phyloP scores from a whole-genome alignment of 352 stramenopile species.

The Blastocystis sp. region DNA sequence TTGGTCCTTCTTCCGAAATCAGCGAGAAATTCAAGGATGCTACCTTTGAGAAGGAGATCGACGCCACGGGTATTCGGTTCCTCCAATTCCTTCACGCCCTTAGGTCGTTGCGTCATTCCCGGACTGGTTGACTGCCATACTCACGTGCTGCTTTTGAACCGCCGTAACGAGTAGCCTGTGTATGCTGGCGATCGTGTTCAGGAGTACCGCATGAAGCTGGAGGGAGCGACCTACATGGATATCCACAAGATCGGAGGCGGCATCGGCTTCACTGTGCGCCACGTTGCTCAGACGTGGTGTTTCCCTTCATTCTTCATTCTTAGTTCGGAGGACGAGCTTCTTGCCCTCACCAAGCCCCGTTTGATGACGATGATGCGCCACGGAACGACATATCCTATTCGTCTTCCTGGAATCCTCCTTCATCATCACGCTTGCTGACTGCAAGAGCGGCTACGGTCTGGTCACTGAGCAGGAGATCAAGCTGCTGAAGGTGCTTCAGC shows the following conservation, averaged over 20 bases:
- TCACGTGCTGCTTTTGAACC: conserved; percentile 63
- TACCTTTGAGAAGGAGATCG: conserved; percentile 78
- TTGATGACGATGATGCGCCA: conserved; percentile 79
- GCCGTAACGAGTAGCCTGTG: conserved; percentile 74
- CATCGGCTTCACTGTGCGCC: conserved; percentile 80
- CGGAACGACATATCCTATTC: conserved; percentile 74
- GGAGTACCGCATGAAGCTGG: conserved; percentile 83
- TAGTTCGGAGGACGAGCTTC: conserved; percentile 77
- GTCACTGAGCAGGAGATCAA: conserved; percentile 81
- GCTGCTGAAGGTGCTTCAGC: conserved; percentile 81
- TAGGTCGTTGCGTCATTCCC: conserved; percentile 76
- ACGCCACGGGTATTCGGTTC: conserved; percentile 74
- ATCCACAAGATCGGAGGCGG: conserved; percentile 78
- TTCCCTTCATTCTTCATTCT: conserved; percentile 68
- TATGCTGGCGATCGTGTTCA: conserved; percentile 82
- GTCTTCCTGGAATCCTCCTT: neutral
- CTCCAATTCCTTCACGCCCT: neutral
- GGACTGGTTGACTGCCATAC: conserved; percentile 81
- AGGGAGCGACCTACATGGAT: conserved; percentile 82
- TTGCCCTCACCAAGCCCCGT: conserved; percentile 74
- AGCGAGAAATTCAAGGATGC: conserved; percentile 77
- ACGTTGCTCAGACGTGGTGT: conserved; percentile 43
- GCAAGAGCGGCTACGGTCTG: conserved; percentile 82
- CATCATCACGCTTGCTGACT: conserved; percentile 76
- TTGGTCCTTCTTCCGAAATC: conserved; percentile 76